Evolutionary conservation across 805 yeast genomes (phyloP).

Genomic region (Wickerhamomyces bisporus): DNA sequence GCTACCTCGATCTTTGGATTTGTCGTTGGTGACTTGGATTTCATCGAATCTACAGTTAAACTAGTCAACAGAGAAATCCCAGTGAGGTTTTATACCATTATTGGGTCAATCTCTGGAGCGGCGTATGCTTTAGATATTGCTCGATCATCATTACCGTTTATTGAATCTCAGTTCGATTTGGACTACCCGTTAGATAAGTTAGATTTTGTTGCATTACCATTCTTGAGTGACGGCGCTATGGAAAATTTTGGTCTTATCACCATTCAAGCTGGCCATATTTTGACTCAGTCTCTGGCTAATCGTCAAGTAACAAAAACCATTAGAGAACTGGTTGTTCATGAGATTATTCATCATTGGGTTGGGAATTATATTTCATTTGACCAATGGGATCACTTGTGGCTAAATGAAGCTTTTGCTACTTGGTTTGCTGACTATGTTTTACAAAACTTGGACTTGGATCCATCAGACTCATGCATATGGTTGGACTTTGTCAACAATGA

Average conservation of each 20-base stretch:
- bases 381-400: slow-evolving; percentile 65
- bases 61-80: slow-evolving; percentile 33
- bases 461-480: slow-evolving; percentile 29
- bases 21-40: slow-evolving; percentile 62
- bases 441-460: slow-evolving; percentile 22
- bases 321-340: slow-evolving; percentile 62
- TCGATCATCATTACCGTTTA: slow-evolving; percentile 39
- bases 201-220: slow-evolving; percentile 66
- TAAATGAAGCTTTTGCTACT: slow-evolving; percentile 77
- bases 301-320: slow-evolving; percentile 28
- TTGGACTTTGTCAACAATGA: slow-evolving; percentile 24
- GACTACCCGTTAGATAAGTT: slow-evolving; percentile 57
- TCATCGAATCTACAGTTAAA: slow-evolving; percentile 32
- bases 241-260: slow-evolving; percentile 74
- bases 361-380: slow-evolving; percentile 67
- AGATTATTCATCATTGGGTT: slow-evolving; percentile 75
- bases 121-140: slow-evolving; percentile 46
- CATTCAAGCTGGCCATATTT: slow-evolving; percentile 46
- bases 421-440: slow-evolving; percentile 54
- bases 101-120: slow-evolving; percentile 45
- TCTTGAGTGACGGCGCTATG: slow-evolving; percentile 72
- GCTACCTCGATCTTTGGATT: slow-evolving; percentile 63
- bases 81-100: slow-evolving; percentile 48
- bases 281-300: slow-evolving; percentile 30
- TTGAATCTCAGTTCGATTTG: slow-evolving; percentile 39